Conservation (phyloP, 305 asterid species). For the Fraxinus baroniana region DNA sequence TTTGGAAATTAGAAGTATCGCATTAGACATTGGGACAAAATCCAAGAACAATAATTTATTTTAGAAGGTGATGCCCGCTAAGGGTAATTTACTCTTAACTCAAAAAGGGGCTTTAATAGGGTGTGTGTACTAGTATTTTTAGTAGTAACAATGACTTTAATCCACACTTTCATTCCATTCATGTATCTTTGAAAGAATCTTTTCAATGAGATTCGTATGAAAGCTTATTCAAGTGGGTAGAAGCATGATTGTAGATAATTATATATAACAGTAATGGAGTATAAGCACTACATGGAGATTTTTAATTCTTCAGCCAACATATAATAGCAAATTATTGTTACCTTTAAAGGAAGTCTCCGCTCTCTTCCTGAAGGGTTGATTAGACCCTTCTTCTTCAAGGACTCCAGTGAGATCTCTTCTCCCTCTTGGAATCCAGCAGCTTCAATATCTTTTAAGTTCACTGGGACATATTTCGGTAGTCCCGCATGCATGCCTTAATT, state of each 20-base stretch:
- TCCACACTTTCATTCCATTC: neutral
- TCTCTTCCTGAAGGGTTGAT: slow-evolving; percentile 97
- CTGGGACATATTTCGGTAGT: slow-evolving; percentile 81
- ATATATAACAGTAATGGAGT: neutral
- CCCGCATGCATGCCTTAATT: slow-evolving; percentile 85
- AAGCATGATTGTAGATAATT: neutral
- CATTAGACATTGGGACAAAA: neutral
- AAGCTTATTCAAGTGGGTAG: neutral
- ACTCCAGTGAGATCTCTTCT: slow-evolving; percentile 77
- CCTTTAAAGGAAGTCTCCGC: slow-evolving; percentile 89
- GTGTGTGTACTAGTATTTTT: neutral
- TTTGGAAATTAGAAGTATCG: neutral
- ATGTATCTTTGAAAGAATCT: neutral
- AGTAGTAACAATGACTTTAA: neutral
- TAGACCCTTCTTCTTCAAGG: slow-evolving; percentile 75
- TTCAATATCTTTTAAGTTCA: slow-evolving; percentile 78
- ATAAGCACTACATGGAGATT: neutral
- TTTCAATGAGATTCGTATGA: neutral
- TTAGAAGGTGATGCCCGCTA: neutral
- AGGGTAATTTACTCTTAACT: neutral
- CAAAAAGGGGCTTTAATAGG: neutral
- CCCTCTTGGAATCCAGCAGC: slow-evolving; percentile 86
- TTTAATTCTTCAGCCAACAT: neutral
- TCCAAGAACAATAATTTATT: neutral
- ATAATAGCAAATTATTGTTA: slow-evolving; percentile 15